Percentiles rank a stretch among this genome's conserved stretches.
Conservation (phyloP, 805 yeast genomes). For the Alloascoidea africana region DNA sequence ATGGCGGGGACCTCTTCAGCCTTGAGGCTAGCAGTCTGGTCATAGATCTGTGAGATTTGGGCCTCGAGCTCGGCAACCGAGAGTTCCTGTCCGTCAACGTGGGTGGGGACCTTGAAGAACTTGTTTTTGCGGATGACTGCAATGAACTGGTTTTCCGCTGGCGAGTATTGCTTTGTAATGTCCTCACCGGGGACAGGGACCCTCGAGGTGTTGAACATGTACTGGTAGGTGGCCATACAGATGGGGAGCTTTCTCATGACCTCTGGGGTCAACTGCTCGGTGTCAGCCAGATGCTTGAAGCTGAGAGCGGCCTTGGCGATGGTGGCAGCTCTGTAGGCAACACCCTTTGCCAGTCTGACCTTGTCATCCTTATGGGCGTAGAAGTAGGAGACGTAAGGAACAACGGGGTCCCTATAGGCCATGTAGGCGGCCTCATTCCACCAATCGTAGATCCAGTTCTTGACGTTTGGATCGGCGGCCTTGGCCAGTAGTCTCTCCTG, state of each 20-base stretch:
- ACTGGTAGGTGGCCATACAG: conserved; percentile 86
- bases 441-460: conserved; percentile 83
- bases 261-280: conserved; percentile 70
- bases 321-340: conserved; percentile 53
- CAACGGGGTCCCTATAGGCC: conserved; percentile 86
- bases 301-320: conserved; percentile 50
- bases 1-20: conserved; percentile 33
- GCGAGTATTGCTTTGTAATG: conserved; percentile 35
- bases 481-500: conserved; percentile 49
- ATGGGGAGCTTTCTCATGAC: conserved; percentile 61
- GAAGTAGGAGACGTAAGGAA: conserved; percentile 86
- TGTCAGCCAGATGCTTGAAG: conserved; percentile 52
- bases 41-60: conserved; percentile 42
- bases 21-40: conserved; percentile 22
- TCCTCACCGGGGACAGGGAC: conserved; percentile 54
- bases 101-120: conserved; percentile 52
- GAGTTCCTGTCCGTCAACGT: conserved; percentile 19
- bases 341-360: conserved; percentile 17
- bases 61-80: conserved; percentile 24
- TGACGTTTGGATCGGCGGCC: conserved; percentile 35
- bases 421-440: conserved; percentile 94
- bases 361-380: conserved; percentile 62
- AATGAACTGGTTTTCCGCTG: conserved; percentile 43
- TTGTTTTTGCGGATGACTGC: conserved; percentile 62
- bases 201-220: conserved; percentile 84